phyloP scores from a whole-genome alignment of 208 protist genomes.

The Crithidia brevicula region DNA sequence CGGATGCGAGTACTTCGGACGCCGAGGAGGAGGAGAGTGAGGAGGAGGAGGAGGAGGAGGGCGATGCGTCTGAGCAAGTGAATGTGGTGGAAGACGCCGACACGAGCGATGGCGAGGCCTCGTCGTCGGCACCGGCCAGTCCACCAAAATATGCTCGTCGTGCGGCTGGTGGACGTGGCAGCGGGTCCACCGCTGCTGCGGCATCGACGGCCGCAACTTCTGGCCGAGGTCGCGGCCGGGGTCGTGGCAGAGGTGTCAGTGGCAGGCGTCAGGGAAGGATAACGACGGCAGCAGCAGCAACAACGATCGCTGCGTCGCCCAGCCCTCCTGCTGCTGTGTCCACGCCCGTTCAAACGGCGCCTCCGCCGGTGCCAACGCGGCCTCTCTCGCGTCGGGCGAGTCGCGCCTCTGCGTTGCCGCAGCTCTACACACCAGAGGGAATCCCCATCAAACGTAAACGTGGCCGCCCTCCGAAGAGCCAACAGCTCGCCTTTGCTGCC shows the following conservation, averaged over 20 bases:
- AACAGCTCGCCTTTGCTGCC: constrained; percentile 14
- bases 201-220: not conserved
- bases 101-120: not conserved
- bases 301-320: too few relatives aligned
- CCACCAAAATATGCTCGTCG: too few relatives aligned
- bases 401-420: constrained; percentile 7
- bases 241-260: constrained; percentile 28
- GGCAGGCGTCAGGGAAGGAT: constrained; percentile 28
- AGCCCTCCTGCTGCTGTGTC: too few relatives aligned
- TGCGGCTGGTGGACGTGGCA: not conserved
- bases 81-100: not conserved
- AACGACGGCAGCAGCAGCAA: too few relatives aligned
- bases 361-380: not conserved
- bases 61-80: not conserved
- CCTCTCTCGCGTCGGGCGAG: constrained; percentile 4
- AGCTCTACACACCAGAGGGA: constrained; percentile 30
- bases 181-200: too few relatives aligned
- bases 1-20: too few relatives aligned
- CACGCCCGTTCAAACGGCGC: too few relatives aligned
- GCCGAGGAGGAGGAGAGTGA: not conserved
- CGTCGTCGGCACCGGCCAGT: too few relatives aligned
- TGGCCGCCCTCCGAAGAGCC: constrained; percentile 62
- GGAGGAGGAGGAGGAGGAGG: not conserved
- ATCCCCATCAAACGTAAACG: constrained; percentile 62
- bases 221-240: constrained; percentile 7